phyloP scores from a whole-genome alignment of 306 rosid genomes.

The Cicer cuneatum region DNA sequence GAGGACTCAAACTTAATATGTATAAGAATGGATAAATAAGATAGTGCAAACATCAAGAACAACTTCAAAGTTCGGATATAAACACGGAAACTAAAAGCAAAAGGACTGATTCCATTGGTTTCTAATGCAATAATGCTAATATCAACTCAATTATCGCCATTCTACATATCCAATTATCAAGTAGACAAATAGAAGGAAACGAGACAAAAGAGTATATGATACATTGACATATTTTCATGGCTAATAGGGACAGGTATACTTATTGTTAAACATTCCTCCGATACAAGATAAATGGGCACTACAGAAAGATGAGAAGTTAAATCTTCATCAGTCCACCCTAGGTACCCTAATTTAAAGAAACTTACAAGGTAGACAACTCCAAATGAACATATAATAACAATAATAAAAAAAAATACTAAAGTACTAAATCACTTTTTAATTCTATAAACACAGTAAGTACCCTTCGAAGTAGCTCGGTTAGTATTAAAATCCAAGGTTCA shows the following conservation, averaged over 20 bases:
- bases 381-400: not conserved
- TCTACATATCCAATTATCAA: conserved; percentile 13
- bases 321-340: not conserved
- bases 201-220: not conserved
- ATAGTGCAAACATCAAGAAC: conserved; percentile 7
- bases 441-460: not conserved
- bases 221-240: not conserved
- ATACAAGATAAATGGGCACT: conserved; percentile 13
- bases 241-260: not conserved
- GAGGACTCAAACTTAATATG: not conserved
- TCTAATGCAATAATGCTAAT: conserved; percentile 18
- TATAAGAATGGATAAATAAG: not conserved
- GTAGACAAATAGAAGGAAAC: not conserved
- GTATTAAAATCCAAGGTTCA: conserved; percentile 19
- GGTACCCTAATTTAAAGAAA: conserved; percentile 13
- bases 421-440: not conserved
- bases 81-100: conserved; percentile 6
- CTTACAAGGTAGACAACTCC: not conserved
- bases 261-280: not conserved
- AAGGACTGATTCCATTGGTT: conserved; percentile 15
- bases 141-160: conserved; percentile 9
- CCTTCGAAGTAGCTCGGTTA: conserved; percentile 20
- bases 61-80: not conserved
- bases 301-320: conserved; percentile 28
- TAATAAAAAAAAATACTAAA: not conserved